Evolutionary conservation across 306 rosid species (phyloP).

Genomic region (Malus asiatica): DNA sequence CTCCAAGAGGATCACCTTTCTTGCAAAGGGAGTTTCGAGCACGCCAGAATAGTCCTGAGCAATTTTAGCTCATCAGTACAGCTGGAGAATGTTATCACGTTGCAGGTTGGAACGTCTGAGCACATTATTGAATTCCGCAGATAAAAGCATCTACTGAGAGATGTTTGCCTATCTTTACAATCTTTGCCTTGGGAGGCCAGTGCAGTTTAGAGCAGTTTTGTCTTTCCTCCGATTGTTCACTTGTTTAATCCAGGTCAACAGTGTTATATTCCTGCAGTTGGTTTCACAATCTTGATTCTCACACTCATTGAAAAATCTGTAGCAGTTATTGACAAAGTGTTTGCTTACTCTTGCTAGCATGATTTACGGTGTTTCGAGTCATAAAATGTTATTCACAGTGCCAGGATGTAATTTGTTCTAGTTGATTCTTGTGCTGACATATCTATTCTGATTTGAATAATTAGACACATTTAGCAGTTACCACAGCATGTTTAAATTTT

Average conservation of each 20-base stretch:
- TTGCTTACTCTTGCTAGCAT: neutral
- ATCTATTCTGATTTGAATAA: neutral
- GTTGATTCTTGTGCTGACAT: neutral
- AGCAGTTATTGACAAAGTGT: neutral
- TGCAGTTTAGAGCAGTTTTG: neutral
- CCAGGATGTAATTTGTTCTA: neutral
- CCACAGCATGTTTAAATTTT: neutral
- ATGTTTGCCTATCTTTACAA: neutral
- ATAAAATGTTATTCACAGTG: neutral
- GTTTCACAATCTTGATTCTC: neutral
- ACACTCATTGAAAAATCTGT: neutral
- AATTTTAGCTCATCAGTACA: constrained; percentile 10
- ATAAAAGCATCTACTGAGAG: neutral
- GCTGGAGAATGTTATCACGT: neutral
- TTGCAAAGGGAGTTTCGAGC: constrained; percentile 55
- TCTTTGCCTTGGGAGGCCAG: neutral
- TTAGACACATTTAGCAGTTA: neutral
- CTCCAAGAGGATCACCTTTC: constrained; percentile 63
- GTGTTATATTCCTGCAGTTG: constrained; percentile 7
- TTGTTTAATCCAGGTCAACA: constrained; percentile 5
- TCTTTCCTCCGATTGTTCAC: neutral
- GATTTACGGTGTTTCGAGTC: neutral
- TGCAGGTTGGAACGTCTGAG: neutral
- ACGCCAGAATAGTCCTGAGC: constrained; percentile 55
- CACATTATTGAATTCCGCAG: neutral